Evolutionary conservation across 192 early-diverging fungal species (phyloP).

Genomic region (Blastocladiella britannica): DNA sequence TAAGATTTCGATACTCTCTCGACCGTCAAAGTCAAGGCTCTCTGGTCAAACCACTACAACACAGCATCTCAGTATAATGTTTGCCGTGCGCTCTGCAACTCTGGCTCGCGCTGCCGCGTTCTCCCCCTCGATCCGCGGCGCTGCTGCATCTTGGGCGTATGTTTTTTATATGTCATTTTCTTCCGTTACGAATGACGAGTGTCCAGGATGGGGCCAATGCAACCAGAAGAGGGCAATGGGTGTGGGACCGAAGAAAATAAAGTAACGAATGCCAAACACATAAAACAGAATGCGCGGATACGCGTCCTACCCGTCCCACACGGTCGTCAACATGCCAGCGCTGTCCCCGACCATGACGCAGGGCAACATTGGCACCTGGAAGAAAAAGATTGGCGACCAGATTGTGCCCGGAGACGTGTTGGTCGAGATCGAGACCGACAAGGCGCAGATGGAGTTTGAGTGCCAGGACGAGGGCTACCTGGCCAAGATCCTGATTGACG

Average conservation of each 20-base stretch:
- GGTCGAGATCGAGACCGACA: conserved; percentile 95
- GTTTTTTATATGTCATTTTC: no score
- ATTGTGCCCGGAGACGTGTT: conserved; percentile 77
- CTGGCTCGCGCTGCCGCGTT: background rate
- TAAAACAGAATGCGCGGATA: background rate
- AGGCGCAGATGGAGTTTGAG: conserved; percentile 99
- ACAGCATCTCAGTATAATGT: background rate
- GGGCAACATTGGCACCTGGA: conserved; percentile 81
- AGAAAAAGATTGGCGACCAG: conserved; percentile 82
- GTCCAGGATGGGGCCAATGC: background rate
- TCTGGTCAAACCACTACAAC: no score
- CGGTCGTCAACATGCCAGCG: conserved; percentile 82
- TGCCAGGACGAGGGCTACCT: conserved; percentile 93
- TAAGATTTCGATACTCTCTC: no score
- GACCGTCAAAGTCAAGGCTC: no score
- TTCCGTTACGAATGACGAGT: background rate
- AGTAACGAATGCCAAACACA: no score
- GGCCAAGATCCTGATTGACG: conserved; percentile 73
- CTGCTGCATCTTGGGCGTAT: no score
- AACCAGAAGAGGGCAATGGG: background rate
- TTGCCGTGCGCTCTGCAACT: background rate
- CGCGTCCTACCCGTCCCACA: conserved; percentile 46
- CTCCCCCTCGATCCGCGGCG: background rate
- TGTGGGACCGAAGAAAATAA: no score
- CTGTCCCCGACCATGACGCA: conserved; percentile 97